Evolutionary conservation across 2,329 filamentous ascomycete genomes (phyloP).

Genomic region (Akanthomyces lecanii): DNA sequence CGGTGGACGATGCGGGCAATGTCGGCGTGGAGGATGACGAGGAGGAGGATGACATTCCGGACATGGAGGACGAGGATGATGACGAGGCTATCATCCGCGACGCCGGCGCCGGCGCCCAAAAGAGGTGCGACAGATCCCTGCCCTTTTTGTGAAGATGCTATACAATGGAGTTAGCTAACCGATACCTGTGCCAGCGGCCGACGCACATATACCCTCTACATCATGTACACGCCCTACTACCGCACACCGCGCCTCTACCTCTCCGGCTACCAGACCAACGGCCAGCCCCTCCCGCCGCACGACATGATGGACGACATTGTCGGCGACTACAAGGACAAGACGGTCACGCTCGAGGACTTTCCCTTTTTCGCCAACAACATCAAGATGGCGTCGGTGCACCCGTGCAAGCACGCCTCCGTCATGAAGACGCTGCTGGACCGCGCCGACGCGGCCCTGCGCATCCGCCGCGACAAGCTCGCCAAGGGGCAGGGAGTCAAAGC

Average conservation of each 20-base stretch:
- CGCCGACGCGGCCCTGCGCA: constrained; percentile 86
- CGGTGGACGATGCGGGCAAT: constrained; percentile 85
- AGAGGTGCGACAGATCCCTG: constrained; percentile 34
- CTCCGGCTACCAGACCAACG: constrained; percentile 77
- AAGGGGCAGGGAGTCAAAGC: constrained; percentile 19
- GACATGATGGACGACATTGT: constrained; percentile 97
- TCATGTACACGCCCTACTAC: constrained; percentile 96
- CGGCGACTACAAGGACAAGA: constrained; percentile 97
- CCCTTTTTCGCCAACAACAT: constrained; percentile 87
- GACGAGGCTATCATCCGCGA: constrained; percentile 95
- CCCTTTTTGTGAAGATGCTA: too few relatives aligned
- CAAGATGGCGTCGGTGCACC: constrained; percentile 96
- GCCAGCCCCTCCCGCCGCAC: constrained; percentile 75
- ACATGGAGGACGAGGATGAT: constrained; percentile 98
- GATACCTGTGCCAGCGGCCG: constrained; percentile 53
- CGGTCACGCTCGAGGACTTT: constrained; percentile 95
- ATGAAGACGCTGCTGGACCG: constrained; percentile 98
- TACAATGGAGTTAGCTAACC: too few relatives aligned
- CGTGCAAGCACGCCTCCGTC: constrained; percentile 93
- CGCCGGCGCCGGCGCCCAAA: constrained; percentile 45
- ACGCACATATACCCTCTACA: constrained; percentile 97
- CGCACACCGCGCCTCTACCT: constrained; percentile 93
- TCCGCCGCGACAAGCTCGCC: constrained; percentile 74
- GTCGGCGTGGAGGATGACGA: constrained; percentile 66
- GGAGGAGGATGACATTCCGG: constrained; percentile 78